These are phyloP conservation scores for Tetrastigma voinierianum DNA, from an alignment of 164 flowering plant genomes.

Conservation along the genomic window DNA sequence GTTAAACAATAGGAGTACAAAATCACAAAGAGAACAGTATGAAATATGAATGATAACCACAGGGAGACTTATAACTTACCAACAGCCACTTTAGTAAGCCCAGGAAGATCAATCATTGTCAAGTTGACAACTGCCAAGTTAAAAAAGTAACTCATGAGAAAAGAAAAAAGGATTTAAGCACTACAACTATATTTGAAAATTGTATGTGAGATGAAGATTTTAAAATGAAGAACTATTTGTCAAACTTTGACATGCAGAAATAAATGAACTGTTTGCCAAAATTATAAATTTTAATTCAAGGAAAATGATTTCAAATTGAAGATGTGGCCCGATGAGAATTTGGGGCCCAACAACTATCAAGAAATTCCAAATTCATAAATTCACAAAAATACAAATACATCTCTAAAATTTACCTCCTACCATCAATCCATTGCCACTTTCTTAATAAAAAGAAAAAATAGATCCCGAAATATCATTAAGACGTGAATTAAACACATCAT, in stretches of 20 bases:
- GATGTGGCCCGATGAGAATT: too few species aligned
- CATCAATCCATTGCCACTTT: too few species aligned
- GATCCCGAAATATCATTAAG: too few species aligned
- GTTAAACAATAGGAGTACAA: not conserved
- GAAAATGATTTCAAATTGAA: too few species aligned
- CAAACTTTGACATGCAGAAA: not conserved
- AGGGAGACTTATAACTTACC: conserved; percentile 26
- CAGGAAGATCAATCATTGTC: conserved; percentile 57
- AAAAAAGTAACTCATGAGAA: not conserved
- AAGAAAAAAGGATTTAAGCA: not conserved
- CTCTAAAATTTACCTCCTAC: too few species aligned
- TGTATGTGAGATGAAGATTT: not conserved
- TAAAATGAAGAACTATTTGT: not conserved
- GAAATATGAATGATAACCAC: not conserved
- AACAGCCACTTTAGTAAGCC: conserved; percentile 53
- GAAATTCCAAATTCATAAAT: too few species aligned
- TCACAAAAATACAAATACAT: too few species aligned
- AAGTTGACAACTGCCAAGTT: conserved; percentile 46
- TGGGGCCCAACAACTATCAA: too few species aligned
- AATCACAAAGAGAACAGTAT: not conserved
- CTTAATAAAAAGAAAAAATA: too few species aligned
- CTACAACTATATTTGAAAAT: not conserved
- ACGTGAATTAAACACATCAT: too few species aligned
- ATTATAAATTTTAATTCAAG: too few species aligned
- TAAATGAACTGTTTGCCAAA: too few species aligned